These are phyloP conservation scores for Daldinia vernicosa DNA, from an alignment of 495 filamentous ascomycete genomes.

Conservation along the genomic window DNA sequence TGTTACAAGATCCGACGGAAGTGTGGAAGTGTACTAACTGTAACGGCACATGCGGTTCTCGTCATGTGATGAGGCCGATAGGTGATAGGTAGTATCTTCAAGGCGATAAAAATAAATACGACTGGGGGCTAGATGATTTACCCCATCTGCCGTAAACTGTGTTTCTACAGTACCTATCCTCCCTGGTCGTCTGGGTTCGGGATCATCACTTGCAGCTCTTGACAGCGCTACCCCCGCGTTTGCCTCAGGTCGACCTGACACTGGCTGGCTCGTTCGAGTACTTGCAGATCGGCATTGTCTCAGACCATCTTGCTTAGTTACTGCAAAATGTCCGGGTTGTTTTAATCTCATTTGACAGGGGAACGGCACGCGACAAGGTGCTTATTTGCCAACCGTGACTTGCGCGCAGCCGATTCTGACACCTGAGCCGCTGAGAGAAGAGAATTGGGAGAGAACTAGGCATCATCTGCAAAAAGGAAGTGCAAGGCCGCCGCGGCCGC, in stretches of 20 bases:
- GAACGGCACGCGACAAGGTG: slow-evolving; percentile 36
- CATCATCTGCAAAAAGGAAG: slow-evolving; percentile 26
- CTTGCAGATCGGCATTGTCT: slow-evolving; percentile 33
- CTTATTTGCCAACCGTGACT: slow-evolving; percentile 34
- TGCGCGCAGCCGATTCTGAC: slow-evolving; percentile 33
- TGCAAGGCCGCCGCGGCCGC: slow-evolving; percentile 23
- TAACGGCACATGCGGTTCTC: slow-evolving; percentile 14
- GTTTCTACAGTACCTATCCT: slow-evolving; percentile 11
- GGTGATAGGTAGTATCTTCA: slow-evolving; percentile 14
- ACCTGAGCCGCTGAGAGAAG: slow-evolving; percentile 26
- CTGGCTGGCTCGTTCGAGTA: slow-evolving; percentile 25
- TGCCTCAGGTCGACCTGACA: slow-evolving; percentile 20
- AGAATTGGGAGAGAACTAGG: slow-evolving; percentile 25
- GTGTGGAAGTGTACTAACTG: neutral
- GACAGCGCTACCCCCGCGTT: slow-evolving; percentile 43
- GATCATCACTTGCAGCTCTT: slow-evolving; percentile 43
- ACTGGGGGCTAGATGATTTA: slow-evolving; percentile 18
- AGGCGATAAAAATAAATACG: slow-evolving; percentile 35
- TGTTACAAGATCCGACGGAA: slow-evolving; percentile 8
- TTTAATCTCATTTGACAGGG: slow-evolving; percentile 29
- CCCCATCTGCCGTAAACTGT: slow-evolving; percentile 35
- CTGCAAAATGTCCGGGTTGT: slow-evolving; percentile 33
- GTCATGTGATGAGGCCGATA: slow-evolving; percentile 19
- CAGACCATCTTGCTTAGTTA: slow-evolving; percentile 22
- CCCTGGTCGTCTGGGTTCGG: slow-evolving; percentile 37